A percentile compares a stretch with the other conserved stretches of the same genome.
Evolutionary conservation across 441 rosid genomes (phyloP).

Genomic region (Brassica hybrid): DNA sequence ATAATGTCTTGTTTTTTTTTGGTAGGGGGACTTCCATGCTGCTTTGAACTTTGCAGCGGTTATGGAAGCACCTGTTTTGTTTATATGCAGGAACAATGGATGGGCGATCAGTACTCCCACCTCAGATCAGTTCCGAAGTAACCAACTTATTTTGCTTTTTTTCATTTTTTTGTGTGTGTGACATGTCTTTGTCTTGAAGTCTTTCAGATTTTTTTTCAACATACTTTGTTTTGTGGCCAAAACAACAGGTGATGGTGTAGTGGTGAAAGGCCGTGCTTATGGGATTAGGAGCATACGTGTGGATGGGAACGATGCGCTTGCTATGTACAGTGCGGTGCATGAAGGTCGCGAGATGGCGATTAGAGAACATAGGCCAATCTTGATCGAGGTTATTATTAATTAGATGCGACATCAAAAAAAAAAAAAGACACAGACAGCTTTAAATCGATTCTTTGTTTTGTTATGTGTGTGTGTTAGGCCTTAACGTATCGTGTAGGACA

Average conservation of each 20-base stretch:
- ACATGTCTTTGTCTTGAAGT: background rate
- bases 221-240: constrained; percentile 9
- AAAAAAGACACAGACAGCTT: background rate
- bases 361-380: constrained; percentile 65
- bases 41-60: constrained; percentile 92
- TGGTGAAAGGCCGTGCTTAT: constrained; percentile 80
- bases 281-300: constrained; percentile 88
- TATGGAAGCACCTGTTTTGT: constrained; percentile 80
- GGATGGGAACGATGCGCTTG: constrained; percentile 92
- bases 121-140: constrained; percentile 93
- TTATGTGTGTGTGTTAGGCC: constrained; percentile 52
- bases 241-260: constrained; percentile 82
- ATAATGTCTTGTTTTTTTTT: background rate
- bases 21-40: constrained; percentile 94
- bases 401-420: background rate
- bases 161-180: background rate
- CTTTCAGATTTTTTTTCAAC: constrained; percentile 15
- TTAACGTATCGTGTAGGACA: constrained; percentile 86
- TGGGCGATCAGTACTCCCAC: constrained; percentile 96
- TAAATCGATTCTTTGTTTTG: background rate
- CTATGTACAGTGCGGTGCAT: constrained; percentile 73
- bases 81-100: constrained; percentile 90
- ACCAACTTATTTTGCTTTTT: constrained; percentile 4
- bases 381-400: constrained; percentile 60
- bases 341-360: constrained; percentile 79